A percentile compares a stretch with the other conserved stretches of the same genome.
Conservation (phyloP, 768 basidiomycete species). For the Rubroboletus pulcherrimus region DNA sequence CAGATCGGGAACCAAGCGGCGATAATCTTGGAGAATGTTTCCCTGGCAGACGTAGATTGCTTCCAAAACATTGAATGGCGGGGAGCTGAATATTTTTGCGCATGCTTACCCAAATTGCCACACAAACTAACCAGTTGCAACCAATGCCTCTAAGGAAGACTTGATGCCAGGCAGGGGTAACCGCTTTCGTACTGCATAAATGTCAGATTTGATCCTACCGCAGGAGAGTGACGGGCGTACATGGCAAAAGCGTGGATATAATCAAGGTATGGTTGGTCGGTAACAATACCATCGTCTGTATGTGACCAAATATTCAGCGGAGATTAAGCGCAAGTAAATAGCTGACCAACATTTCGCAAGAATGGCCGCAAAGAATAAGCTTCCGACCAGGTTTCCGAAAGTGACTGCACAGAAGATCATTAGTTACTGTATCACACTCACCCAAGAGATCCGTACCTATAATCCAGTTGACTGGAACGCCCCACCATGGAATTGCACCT, state of each 20-base stretch:
- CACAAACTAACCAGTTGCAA: slow-evolving; percentile 73
- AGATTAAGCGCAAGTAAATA: background rate
- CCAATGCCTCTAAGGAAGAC: slow-evolving; percentile 71
- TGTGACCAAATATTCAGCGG: background rate
- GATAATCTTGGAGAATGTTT: slow-evolving; percentile 67
- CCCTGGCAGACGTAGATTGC: slow-evolving; percentile 67
- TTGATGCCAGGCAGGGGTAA: slow-evolving; percentile 65
- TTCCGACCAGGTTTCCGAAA: slow-evolving; percentile 67
- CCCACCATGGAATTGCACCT: slow-evolving; percentile 66
- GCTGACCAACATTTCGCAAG: slow-evolving; percentile 55
- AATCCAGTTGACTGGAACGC: slow-evolving; percentile 62
- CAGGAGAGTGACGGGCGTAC: slow-evolving; percentile 36
- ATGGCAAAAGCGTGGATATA: slow-evolving; percentile 54
- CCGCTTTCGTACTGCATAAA: slow-evolving; percentile 52
- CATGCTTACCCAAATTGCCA: slow-evolving; percentile 65
- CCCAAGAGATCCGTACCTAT: slow-evolving; percentile 45
- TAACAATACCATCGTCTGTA: slow-evolving; percentile 58
- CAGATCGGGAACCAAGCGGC: slow-evolving; percentile 74
- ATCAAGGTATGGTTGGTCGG: slow-evolving; percentile 51
- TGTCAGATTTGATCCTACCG: background rate
- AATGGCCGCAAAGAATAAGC: slow-evolving; percentile 65
- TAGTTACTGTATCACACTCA: background rate
- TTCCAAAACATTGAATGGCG: slow-evolving; percentile 25
- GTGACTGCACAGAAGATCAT: slow-evolving; percentile 42
- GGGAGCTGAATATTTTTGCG: background rate